phyloP scores from a whole-genome alignment of 164 flowering plant genomes.

The Houttuynia cordata region DNA sequence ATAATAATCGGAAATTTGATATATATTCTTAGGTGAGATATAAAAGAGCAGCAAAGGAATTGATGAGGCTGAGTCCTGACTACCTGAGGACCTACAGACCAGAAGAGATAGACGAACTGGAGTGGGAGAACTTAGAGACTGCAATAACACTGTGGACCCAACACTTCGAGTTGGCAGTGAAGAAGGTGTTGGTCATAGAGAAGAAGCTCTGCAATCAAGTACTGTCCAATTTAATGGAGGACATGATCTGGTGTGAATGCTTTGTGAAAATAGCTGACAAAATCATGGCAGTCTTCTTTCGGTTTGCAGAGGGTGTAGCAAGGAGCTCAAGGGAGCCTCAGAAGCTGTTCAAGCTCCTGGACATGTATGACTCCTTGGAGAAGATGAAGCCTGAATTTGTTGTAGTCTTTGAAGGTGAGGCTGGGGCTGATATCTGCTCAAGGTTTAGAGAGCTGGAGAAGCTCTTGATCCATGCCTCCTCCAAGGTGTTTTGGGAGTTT shows the following conservation, averaged over 20 bases:
- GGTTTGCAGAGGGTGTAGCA: conserved; percentile 67
- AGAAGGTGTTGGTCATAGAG: conserved; percentile 40
- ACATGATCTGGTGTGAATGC: conserved; percentile 52
- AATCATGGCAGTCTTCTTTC: conserved; percentile 70
- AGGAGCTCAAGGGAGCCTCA: conserved; percentile 67
- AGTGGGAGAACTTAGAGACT: conserved; percentile 52
- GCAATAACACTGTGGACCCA: conserved; percentile 56
- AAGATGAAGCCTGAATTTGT: conserved; percentile 33
- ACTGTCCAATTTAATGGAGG: conserved; percentile 36
- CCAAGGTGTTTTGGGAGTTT: conserved; percentile 54
- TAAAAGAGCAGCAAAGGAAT: conserved; percentile 62
- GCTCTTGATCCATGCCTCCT: conserved; percentile 49
- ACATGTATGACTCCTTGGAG: conserved; percentile 58
- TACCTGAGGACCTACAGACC: conserved; percentile 43
- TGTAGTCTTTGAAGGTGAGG: conserved; percentile 45
- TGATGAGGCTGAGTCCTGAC: conserved; percentile 55
- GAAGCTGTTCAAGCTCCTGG: conserved; percentile 64
- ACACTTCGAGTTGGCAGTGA: conserved; percentile 54
- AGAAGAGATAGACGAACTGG: conserved; percentile 61
- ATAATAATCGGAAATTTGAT: no score
- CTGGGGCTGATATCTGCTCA: conserved; percentile 42
- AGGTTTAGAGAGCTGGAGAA: conserved; percentile 53
- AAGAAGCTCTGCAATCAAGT: conserved; percentile 44
- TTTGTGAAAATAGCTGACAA: conserved; percentile 60
- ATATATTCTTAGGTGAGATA: conserved; percentile 37